Conservation (phyloP, 805 yeast genomes). For the Candida sphagnicola region DNA sequence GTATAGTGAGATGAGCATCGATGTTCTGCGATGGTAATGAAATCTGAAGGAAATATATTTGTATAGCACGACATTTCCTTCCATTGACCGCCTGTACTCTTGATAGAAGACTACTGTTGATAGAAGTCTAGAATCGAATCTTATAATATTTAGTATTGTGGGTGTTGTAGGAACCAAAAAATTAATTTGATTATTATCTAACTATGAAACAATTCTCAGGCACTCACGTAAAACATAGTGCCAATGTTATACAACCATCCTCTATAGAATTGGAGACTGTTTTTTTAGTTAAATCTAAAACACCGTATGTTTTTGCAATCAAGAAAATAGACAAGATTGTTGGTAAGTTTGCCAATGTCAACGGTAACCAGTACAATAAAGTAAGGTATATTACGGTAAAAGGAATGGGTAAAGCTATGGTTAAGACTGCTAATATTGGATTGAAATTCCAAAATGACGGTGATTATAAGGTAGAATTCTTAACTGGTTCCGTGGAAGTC, state of each 20-base stretch:
- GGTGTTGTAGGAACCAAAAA: too few species aligned
- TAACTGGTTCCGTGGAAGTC: conserved; percentile 64
- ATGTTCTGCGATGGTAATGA: too few species aligned
- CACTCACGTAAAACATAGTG: conserved; percentile 46
- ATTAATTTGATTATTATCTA: too few species aligned
- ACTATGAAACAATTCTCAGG: neutral
- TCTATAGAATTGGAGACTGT: conserved; percentile 44
- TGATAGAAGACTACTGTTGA: too few species aligned
- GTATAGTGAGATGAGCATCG: too few species aligned
- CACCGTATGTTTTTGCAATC: conserved; percentile 72
- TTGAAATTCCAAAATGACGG: conserved; percentile 51
- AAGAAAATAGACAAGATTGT: conserved; percentile 59
- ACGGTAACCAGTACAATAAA: conserved; percentile 33
- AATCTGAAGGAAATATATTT: too few species aligned
- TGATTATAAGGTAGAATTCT: conserved; percentile 51
- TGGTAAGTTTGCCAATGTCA: conserved; percentile 34
- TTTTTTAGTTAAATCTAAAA: conserved; percentile 55
- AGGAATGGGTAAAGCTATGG: conserved; percentile 74
- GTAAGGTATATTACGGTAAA: conserved; percentile 48
- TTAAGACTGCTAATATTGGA: conserved; percentile 59
- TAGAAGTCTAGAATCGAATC: too few species aligned
- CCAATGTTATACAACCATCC: conserved; percentile 40
- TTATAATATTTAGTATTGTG: too few species aligned
- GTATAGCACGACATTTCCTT: too few species aligned
- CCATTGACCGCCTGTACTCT: too few species aligned